A percentile compares a stretch with the other conserved stretches of the same genome.
phyloP scores from a whole-genome alignment of 495 filamentous ascomycete genomes.

The Xylaria palmicola region DNA sequence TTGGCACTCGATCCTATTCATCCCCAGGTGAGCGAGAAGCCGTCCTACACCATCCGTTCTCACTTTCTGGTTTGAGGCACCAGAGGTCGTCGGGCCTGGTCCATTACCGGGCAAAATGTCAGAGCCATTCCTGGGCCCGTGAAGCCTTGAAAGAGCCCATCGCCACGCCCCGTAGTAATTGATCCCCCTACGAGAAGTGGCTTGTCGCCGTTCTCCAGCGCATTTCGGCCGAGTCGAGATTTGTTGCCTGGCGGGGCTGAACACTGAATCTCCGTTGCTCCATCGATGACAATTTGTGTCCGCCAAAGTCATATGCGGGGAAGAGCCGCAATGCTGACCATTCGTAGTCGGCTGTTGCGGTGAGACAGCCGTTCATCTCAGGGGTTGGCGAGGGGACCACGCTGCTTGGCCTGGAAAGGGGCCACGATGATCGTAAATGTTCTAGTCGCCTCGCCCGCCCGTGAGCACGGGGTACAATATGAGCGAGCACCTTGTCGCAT shows the following conservation, averaged over 20 bases:
- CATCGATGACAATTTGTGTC: not conserved
- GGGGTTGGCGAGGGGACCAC: not conserved
- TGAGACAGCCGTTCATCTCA: constrained; percentile 1
- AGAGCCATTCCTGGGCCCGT: not conserved
- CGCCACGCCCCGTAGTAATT: not conserved
- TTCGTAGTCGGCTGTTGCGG: not conserved
- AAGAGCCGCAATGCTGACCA: not conserved
- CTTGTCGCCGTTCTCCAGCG: not conserved
- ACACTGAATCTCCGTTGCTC: not conserved
- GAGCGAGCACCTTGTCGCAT: not conserved
- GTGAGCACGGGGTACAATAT: not conserved
- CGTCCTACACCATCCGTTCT: not conserved
- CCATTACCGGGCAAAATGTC: not conserved
- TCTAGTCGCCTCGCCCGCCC: not conserved
- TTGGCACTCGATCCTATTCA: constrained; percentile 9
- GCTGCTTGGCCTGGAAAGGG: not conserved
- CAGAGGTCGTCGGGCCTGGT: not conserved
- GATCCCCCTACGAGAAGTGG: not conserved
- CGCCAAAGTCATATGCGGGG: not conserved
- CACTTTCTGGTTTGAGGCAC: constrained; percentile 4
- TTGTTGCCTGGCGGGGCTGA: not conserved
- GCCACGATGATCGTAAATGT: not conserved
- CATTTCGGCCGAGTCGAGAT: not conserved
- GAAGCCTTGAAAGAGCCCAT: not conserved
- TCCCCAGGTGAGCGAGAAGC: constrained; percentile 4